Percentiles rank a stretch among this genome's conserved stretches.
phyloP scores from a whole-genome alignment of 2,329 filamentous ascomycete species.

The Venturia effusa region DNA sequence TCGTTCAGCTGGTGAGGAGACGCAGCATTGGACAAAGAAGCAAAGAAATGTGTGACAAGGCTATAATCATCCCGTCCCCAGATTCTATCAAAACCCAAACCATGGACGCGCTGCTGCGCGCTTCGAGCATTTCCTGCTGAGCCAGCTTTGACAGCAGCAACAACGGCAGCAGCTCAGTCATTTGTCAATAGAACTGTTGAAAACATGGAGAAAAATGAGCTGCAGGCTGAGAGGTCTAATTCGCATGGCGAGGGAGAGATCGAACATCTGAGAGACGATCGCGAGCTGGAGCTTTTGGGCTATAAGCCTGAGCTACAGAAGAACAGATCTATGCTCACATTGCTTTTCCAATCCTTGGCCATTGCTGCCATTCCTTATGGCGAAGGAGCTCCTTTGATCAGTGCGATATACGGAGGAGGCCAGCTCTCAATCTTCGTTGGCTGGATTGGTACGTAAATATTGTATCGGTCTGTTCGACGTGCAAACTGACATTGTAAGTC shows the following conservation, averaged over 20 bases:
- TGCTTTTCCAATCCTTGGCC: slow-evolving; percentile 53
- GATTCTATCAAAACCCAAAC: neutral
- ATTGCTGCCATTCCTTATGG: slow-evolving; percentile 66
- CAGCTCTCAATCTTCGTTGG: slow-evolving; percentile 9
- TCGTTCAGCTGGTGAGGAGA: neutral
- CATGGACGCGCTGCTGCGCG: neutral
- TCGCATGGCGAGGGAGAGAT: neutral
- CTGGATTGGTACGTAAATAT: slow-evolving; percentile 5
- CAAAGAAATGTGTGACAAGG: neutral
- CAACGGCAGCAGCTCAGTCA: neutral
- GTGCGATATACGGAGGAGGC: slow-evolving; percentile 9
- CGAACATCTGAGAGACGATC: neutral
- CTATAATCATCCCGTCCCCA: neutral
- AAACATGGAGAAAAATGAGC: neutral
- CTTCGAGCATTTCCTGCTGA: neutral
- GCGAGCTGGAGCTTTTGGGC: slow-evolving; percentile 49
- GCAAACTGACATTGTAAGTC: neutral
- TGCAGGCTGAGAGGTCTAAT: neutral
- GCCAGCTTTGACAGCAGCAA: neutral
- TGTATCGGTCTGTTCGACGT: neutral
- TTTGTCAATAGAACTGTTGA: neutral
- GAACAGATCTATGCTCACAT: slow-evolving; percentile 57
- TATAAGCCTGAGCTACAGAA: slow-evolving; percentile 57
- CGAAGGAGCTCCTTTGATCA: slow-evolving; percentile 9
- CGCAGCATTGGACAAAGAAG: neutral